Evolutionary conservation across 2,329 filamentous ascomycete genomes (phyloP).

Genomic region (Fusarium tjaetaba): DNA sequence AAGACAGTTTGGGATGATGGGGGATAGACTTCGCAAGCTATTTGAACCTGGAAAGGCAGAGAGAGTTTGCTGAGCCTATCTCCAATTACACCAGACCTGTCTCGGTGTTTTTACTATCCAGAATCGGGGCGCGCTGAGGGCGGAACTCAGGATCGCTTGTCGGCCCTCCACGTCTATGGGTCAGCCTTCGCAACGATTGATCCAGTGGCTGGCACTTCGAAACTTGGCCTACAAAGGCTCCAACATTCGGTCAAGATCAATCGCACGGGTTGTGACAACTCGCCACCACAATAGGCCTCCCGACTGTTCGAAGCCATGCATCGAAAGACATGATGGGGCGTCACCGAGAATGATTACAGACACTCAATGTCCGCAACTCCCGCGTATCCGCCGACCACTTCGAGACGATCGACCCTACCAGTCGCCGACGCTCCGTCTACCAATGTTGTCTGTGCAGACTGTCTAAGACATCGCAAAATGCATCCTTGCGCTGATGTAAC

Average conservation of each 20-base stretch:
- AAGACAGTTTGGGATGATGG: too few species aligned
- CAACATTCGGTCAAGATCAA: accelerated
- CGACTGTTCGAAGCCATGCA: background rate
- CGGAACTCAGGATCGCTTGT: too few species aligned
- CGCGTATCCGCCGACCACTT: accelerated
- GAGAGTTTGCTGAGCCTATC: accelerated
- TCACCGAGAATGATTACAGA: background rate
- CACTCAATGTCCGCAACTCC: too few species aligned
- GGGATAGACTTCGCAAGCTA: background rate
- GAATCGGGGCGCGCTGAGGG: accelerated
- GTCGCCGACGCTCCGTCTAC: background rate
- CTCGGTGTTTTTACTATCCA: accelerated
- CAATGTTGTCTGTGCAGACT: background rate
- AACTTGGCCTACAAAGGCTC: background rate
- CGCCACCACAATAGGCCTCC: accelerated
- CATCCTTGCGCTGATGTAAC: accelerated
- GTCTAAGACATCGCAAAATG: accelerated
- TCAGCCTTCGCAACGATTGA: background rate
- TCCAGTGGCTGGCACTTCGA: accelerated
- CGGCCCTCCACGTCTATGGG: background rate
- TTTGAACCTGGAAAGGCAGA: accelerated
- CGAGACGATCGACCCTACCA: background rate
- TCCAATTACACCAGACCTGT: accelerated
- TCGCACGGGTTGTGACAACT: accelerated
- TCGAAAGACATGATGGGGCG: background rate